A percentile compares a stretch with the other conserved stretches of the same genome.
Conservation (phyloP, 1,284 basidiomycete genomes). For the Heliocybe sulcata region DNA sequence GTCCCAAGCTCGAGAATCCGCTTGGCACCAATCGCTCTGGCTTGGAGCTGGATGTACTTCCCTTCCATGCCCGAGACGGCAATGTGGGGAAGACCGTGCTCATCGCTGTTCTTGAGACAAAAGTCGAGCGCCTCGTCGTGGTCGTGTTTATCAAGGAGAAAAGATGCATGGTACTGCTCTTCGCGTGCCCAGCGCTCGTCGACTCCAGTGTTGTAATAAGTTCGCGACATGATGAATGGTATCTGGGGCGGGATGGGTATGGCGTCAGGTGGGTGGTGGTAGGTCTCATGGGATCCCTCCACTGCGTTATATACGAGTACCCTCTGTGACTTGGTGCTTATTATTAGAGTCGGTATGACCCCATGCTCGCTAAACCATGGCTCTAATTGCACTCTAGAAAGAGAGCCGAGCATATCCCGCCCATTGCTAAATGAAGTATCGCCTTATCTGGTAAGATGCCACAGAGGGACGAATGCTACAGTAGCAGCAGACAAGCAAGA, state of each 20-base stretch:
- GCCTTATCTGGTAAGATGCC: no score
- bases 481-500: no score
- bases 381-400: no score
- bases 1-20: constrained; percentile 54
- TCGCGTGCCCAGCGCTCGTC: constrained; percentile 49
- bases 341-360: no score
- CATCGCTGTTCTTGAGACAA: constrained; percentile 31
- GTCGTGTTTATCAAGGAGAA: constrained; percentile 38
- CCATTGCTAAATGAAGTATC: no score
- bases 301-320: no score
- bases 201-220: constrained; percentile 20
- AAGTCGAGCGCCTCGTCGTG: constrained; percentile 37
- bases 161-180: constrained; percentile 50
- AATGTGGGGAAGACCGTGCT: constrained; percentile 41
- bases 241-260: background rate
- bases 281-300: no score
- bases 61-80: constrained; percentile 49
- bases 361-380: no score
- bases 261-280: no score
- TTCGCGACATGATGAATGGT: background rate
- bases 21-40: constrained; percentile 40
- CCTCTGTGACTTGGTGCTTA: no score
- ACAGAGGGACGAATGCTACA: no score
- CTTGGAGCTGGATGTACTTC: constrained; percentile 47
- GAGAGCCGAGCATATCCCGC: no score